These are phyloP conservation scores for Kazachstania viticola DNA, from an alignment of 805 yeast genomes.

Conservation along the genomic window DNA sequence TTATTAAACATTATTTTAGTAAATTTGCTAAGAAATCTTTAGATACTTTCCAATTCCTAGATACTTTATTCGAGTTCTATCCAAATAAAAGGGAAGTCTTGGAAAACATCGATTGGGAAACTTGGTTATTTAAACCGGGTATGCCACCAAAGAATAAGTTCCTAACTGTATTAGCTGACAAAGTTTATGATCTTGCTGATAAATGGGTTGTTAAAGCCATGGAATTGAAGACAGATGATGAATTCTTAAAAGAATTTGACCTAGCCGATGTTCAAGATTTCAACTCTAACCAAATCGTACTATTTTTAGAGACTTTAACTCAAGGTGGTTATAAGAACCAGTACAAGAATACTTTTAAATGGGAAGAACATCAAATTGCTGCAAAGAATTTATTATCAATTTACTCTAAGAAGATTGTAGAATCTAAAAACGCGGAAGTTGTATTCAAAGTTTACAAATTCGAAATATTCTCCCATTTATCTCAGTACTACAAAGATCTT, in stretches of 20 bases:
- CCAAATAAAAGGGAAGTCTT: constrained; percentile 37
- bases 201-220: constrained; percentile 44
- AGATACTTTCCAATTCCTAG: constrained; percentile 74
- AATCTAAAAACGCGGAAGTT: constrained; percentile 68
- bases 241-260: constrained; percentile 30
- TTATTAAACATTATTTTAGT: constrained; percentile 65
- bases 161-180: constrained; percentile 67
- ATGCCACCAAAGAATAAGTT: constrained; percentile 82
- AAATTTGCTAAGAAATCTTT: constrained; percentile 59
- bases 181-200: constrained; percentile 53
- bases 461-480: constrained; percentile 43
- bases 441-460: constrained; percentile 66
- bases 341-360: constrained; percentile 23
- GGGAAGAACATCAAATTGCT: constrained; percentile 26
- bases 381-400: constrained; percentile 27
- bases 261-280: constrained; percentile 43
- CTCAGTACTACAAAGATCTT: constrained; percentile 36
- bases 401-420: constrained; percentile 33
- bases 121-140: constrained; percentile 75
- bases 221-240: constrained; percentile 4
- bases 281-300: constrained; percentile 66
- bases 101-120: constrained; percentile 70
- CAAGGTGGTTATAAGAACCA: constrained; percentile 27
- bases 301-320: constrained; percentile 61
- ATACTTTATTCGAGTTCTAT: constrained; percentile 58